A percentile compares a stretch with the other conserved stretches of the same genome.
Conservation (phyloP, 495 filamentous ascomycete genomes). For the Aspergillus heteromorphus region DNA sequence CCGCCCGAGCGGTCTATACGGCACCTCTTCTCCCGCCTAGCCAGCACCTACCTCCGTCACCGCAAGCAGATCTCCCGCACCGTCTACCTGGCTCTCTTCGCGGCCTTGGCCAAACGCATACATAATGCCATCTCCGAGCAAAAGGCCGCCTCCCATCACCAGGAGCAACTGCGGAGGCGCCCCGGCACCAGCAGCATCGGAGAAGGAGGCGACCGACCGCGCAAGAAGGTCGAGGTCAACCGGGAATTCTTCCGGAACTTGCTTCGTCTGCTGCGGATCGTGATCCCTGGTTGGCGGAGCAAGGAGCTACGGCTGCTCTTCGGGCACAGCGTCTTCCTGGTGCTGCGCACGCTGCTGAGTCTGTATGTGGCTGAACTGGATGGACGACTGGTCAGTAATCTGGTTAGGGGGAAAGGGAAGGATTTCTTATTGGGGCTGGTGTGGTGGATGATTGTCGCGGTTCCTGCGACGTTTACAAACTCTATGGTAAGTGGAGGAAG, state of each 20-base stretch:
- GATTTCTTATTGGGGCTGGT: slow-evolving; percentile 85
- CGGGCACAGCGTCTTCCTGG: slow-evolving; percentile 83
- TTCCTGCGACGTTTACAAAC: slow-evolving; percentile 98
- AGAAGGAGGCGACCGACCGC: slow-evolving; percentile 43
- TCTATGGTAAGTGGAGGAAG: slow-evolving; percentile 71
- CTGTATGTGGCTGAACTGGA: slow-evolving; percentile 96
- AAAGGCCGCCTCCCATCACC: slow-evolving; percentile 74
- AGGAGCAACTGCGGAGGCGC: slow-evolving; percentile 56
- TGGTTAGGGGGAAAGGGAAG: slow-evolving; percentile 86
- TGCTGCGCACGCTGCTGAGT: slow-evolving; percentile 84
- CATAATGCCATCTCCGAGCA: slow-evolving; percentile 90
- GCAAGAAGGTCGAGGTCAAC: slow-evolving; percentile 88
- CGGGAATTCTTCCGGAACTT: slow-evolving; percentile 90
- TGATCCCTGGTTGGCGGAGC: slow-evolving; percentile 82
- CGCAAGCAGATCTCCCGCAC: slow-evolving; percentile 85
- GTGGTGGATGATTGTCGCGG: slow-evolving; percentile 98
- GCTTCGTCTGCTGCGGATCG: slow-evolving; percentile 73
- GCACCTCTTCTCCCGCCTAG: slow-evolving; percentile 65
- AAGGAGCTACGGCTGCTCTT: slow-evolving; percentile 81
- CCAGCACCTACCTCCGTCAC: slow-evolving; percentile 71
- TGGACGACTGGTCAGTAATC: slow-evolving; percentile 79
- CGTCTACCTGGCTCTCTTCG: slow-evolving; percentile 86
- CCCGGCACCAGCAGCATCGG: slow-evolving; percentile 50
- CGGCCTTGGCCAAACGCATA: slow-evolving; percentile 82
- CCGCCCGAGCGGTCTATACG: slow-evolving; percentile 67